A percentile compares a stretch with the other conserved stretches of the same genome.
These are phyloP conservation scores for Dactylellina haptotyla DNA, from an alignment of 2,329 filamentous ascomycete species.

Conservation along the genomic window DNA sequence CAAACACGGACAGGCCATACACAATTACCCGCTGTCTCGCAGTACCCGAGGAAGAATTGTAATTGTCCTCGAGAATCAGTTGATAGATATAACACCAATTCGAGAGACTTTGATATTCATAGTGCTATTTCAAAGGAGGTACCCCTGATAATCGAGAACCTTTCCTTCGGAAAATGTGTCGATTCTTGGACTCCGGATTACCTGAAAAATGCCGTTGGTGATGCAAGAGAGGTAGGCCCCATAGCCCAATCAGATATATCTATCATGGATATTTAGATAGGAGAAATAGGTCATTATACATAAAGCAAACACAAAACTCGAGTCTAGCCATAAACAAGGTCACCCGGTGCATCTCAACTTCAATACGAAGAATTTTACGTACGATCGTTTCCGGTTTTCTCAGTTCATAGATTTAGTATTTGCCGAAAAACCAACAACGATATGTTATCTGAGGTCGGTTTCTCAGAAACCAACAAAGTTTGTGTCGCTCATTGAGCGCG, in stretches of 20 bases:
- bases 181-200: conserved; percentile 75
- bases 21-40: not conserved
- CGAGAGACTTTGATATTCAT: not conserved
- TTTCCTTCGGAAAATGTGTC: conserved; percentile 75
- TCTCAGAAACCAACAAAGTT: conserved; percentile 39
- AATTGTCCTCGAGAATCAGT: not conserved
- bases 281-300: conserved; percentile 77
- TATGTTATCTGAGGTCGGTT: conserved; percentile 39
- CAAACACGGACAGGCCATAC: no score
- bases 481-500: conserved; percentile 67
- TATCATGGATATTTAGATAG: not conserved
- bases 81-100: not conserved
- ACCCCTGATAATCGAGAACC: conserved; percentile 73
- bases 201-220: conserved; percentile 71
- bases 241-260: not conserved
- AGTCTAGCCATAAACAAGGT: conserved; percentile 55
- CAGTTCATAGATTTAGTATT: conserved; percentile 71
- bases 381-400: conserved; percentile 74
- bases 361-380: conserved; percentile 81
- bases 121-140: conserved; percentile 21
- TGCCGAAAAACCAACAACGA: not conserved
- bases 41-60: not conserved
- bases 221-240: conserved; percentile 68
- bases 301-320: conserved; percentile 64
- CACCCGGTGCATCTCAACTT: conserved; percentile 76